These are phyloP conservation scores for Ochetophila trinervis DNA, from an alignment of 306 rosid species.

Conservation along the genomic window DNA sequence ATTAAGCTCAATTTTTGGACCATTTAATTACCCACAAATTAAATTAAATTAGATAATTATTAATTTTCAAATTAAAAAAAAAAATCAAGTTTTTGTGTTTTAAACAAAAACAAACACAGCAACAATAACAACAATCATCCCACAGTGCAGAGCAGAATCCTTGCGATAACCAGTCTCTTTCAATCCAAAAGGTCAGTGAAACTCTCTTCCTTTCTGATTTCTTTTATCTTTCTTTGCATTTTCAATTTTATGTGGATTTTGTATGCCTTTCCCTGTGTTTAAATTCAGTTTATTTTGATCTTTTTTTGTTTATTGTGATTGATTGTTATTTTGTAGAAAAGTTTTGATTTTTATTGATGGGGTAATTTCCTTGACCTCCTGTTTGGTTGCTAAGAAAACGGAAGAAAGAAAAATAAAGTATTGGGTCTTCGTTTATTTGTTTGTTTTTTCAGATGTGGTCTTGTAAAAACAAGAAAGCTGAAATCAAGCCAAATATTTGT, in stretches of 20 bases:
- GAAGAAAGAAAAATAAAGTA: slow-evolving; percentile 29
- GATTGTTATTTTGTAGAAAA: slow-evolving; percentile 25
- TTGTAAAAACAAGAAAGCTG: slow-evolving; percentile 15
- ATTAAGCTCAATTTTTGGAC: slow-evolving; percentile 30
- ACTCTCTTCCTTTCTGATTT: slow-evolving; percentile 9
- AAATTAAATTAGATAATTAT: slow-evolving; percentile 1
- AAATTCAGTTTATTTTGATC: slow-evolving; percentile 27
- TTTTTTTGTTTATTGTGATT: slow-evolving; percentile 24
- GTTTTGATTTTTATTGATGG: slow-evolving; percentile 29
- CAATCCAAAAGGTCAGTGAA: slow-evolving; percentile 68
- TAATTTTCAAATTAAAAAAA: no score
- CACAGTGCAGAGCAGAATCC: slow-evolving; percentile 39
- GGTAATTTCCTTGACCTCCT: slow-evolving; percentile 30
- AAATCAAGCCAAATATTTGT: slow-evolving; percentile 41
- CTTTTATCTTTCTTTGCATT: slow-evolving; percentile 23
- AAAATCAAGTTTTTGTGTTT: slow-evolving; percentile 9
- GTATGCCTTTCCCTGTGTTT: slow-evolving; percentile 13
- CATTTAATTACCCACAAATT: slow-evolving; percentile 11
- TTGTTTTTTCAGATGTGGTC: slow-evolving; percentile 26
- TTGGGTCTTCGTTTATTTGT: slow-evolving; percentile 23
- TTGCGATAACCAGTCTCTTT: slow-evolving; percentile 49
- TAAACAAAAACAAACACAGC: slow-evolving; percentile 39
- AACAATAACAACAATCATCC: slow-evolving; percentile 44
- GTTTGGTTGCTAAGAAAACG: slow-evolving; percentile 53
- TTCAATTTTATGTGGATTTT: not conserved